Evolutionary conservation across 257 asterid species (phyloP).

Genomic region (Solanum habrochaites): DNA sequence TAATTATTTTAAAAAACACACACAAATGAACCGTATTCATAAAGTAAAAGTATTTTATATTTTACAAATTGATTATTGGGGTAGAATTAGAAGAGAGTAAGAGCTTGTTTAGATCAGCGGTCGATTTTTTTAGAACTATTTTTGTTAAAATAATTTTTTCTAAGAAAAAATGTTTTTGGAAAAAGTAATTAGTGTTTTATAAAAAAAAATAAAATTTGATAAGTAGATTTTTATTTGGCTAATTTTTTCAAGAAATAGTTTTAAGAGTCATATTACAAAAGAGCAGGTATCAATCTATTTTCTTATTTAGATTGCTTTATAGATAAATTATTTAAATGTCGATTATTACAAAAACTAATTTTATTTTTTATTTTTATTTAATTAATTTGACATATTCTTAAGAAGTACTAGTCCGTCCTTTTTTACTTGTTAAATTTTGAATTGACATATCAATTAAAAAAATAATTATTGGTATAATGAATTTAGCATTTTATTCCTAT

Average conservation of each 20-base stretch:
- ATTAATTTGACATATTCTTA: not conserved
- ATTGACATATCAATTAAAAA: too few species aligned
- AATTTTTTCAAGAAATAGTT: not conserved
- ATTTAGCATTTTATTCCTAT: too few species aligned
- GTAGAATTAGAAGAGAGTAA: not conserved
- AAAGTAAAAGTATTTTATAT: not conserved
- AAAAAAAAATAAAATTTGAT: not conserved
- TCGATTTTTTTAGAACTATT: not conserved
- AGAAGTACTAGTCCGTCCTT: not conserved
- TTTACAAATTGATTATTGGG: not conserved
- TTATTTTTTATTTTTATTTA: too few species aligned
- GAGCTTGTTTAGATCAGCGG: not conserved
- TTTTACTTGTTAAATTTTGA: not conserved
- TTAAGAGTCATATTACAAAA: not conserved
- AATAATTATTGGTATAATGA: too few species aligned
- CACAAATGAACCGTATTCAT: not conserved
- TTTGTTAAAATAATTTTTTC: too few species aligned
- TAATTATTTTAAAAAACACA: not conserved
- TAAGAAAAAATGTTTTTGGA: not conserved
- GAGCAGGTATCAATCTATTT: not conserved
- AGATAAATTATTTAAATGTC: too few species aligned
- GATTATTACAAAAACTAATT: too few species aligned
- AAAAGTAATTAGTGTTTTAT: too few species aligned
- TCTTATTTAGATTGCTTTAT: not conserved
- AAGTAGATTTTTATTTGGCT: not conserved